Percentiles rank a stretch among this genome's conserved stretches.
Evolutionary conservation across 441 rosid species (phyloP).

Genomic region (Bruguiera hainesii): DNA sequence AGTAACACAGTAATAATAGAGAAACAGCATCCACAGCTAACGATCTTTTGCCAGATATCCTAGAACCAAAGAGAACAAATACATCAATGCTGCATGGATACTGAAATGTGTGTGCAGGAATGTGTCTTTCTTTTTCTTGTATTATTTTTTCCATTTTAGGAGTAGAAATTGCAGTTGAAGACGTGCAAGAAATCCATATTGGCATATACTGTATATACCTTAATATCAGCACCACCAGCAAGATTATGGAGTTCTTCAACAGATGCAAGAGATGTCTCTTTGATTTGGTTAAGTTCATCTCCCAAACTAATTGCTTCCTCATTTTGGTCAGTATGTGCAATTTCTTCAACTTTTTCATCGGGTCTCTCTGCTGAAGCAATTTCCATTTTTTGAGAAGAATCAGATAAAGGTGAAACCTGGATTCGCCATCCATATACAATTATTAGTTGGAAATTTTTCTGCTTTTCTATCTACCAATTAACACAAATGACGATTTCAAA

Average conservation of each 20-base stretch:
- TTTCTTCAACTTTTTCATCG: constrained; percentile 46
- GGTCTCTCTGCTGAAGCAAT: constrained; percentile 48
- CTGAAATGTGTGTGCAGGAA: no score
- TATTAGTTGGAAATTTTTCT: no score
- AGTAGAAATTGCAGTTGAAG: background rate
- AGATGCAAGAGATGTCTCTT: constrained; percentile 79
- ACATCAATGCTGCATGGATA: no score
- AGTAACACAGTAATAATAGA: no score
- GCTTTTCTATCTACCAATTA: background rate
- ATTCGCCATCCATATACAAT: constrained; percentile 27
- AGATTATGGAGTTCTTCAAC: constrained; percentile 96
- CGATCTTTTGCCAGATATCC: no score
- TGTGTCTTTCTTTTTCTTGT: background rate
- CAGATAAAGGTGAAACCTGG: constrained; percentile 59
- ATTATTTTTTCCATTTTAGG: background rate
- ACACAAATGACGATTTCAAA: background rate
- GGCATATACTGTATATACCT: constrained; percentile 40
- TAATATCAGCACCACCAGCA: constrained; percentile 97
- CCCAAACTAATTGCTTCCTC: constrained; percentile 76
- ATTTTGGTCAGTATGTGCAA: constrained; percentile 45
- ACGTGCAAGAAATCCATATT: background rate
- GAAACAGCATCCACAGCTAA: no score
- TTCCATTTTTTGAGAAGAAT: constrained; percentile 48
- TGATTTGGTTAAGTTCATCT: constrained; percentile 35
- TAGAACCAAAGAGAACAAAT: no score